Conservation (phyloP, 495 filamentous ascomycete genomes). For the Glarea lozoyensis region DNA sequence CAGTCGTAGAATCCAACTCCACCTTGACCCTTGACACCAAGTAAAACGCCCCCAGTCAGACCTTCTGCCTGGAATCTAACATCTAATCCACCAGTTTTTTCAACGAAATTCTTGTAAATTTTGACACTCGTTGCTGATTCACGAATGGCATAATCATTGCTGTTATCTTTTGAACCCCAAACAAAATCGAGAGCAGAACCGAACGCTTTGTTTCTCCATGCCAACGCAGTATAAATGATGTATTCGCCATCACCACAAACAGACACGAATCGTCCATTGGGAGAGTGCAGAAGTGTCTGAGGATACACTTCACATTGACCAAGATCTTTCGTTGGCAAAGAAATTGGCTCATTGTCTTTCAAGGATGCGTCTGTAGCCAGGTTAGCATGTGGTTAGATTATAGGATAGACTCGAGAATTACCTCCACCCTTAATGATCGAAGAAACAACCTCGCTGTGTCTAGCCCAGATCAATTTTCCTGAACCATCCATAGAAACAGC, state of each 20-base stretch:
- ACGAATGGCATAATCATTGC: constrained; percentile 95
- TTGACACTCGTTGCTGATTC: constrained; percentile 91
- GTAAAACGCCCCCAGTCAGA: constrained; percentile 77
- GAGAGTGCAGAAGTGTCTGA: constrained; percentile 87
- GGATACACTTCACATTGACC: constrained; percentile 96
- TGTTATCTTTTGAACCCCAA: constrained; percentile 96
- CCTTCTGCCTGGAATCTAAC: constrained; percentile 96
- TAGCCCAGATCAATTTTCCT: constrained; percentile 92
- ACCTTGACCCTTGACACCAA: constrained; percentile 90
- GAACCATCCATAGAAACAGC: constrained; percentile 95
- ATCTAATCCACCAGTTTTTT: constrained; percentile 80
- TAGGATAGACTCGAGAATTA: constrained; percentile 26
- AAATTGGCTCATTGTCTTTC: constrained; percentile 83
- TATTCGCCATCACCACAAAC: constrained; percentile 97
- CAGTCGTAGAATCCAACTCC: constrained; percentile 96
- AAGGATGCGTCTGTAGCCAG: constrained; percentile 47
- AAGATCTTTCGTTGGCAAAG: constrained; percentile 84
- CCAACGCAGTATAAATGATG: constrained; percentile 95
- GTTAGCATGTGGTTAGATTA: background rate
- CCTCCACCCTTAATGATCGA: constrained; percentile 87
- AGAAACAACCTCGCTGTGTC: constrained; percentile 88
- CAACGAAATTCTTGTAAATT: constrained; percentile 96
- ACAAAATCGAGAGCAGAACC: constrained; percentile 92
- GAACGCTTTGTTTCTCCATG: constrained; percentile 96
- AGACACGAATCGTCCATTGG: constrained; percentile 94